Percentiles rank a stretch among this genome's conserved stretches.
Evolutionary conservation across 2,329 filamentous ascomycete genomes (phyloP).

Genomic region (Podosphaera fusca): DNA sequence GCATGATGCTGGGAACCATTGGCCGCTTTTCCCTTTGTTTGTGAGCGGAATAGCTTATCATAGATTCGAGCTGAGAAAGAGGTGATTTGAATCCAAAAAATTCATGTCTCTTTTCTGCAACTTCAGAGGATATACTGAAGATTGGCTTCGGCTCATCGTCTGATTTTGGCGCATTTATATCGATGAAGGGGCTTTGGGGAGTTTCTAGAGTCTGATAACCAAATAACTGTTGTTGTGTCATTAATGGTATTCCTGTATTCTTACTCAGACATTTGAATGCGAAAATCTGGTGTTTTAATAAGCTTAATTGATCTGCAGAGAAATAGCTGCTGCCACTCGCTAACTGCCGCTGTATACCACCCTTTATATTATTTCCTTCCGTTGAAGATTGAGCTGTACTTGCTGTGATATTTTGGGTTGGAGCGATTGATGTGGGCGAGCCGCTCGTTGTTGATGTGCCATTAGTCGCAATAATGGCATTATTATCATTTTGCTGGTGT

Average conservation of each 20-base stretch:
- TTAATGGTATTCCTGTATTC: slow-evolving; percentile 57
- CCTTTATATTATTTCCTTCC: slow-evolving; percentile 9
- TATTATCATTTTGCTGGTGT: slow-evolving; percentile 12
- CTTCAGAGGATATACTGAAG: slow-evolving; percentile 14
- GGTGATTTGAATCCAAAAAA: slow-evolving; percentile 39
- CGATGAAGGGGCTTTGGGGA: slow-evolving; percentile 5
- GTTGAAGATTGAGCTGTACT: slow-evolving; percentile 13
- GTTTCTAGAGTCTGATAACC: slow-evolving; percentile 42
- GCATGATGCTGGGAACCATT: slow-evolving; percentile 72
- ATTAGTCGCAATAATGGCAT: background rate
- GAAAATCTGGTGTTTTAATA: slow-evolving; percentile 65
- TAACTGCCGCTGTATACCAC: slow-evolving; percentile 12
- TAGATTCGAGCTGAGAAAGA: slow-evolving; percentile 23
- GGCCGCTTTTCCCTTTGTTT: slow-evolving; percentile 50
- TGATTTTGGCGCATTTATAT: slow-evolving; percentile 9
- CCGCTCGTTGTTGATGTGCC: background rate
- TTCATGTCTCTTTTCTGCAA: slow-evolving; percentile 29
- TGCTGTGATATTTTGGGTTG: background rate
- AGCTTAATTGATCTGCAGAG: slow-evolving; percentile 52
- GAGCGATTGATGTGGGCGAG: background rate
- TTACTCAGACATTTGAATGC: slow-evolving; percentile 81
- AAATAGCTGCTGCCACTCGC: slow-evolving; percentile 34
- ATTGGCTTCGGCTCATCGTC: slow-evolving; percentile 15
- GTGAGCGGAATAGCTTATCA: slow-evolving; percentile 64
- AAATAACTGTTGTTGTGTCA: slow-evolving; percentile 66